phyloP scores from a whole-genome alignment of 345 rosid genomes.

The Citrus australasica region DNA sequence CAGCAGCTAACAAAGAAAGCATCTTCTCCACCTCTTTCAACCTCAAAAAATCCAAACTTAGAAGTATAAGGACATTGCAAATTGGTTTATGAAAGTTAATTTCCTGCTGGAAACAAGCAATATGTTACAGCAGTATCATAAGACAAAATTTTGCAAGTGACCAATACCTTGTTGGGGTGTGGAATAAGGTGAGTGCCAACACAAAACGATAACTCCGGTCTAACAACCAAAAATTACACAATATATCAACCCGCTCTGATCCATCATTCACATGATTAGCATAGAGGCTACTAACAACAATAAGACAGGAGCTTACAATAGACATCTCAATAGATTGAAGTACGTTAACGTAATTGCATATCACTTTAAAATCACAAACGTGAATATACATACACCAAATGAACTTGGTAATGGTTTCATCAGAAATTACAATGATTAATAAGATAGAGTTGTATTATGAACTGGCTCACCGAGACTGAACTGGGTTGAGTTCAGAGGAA shows the following conservation, averaged over 20 bases:
- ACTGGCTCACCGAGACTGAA: slow-evolving; percentile 33
- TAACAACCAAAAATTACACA: slow-evolving; percentile 8
- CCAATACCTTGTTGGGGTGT: slow-evolving; percentile 68
- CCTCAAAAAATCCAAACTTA: slow-evolving; percentile 23
- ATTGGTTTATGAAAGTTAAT: neutral
- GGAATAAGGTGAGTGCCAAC: slow-evolving; percentile 73
- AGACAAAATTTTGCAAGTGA: neutral
- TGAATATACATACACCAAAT: neutral
- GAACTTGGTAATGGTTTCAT: neutral
- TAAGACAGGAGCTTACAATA: neutral
- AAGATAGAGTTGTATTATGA: neutral
- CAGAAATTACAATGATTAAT: neutral
- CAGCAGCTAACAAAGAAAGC: slow-evolving; percentile 66
- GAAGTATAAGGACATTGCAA: neutral
- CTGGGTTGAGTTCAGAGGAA: slow-evolving; percentile 36
- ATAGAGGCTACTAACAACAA: neutral
- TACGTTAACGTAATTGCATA: neutral
- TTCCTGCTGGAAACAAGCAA: neutral
- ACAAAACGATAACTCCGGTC: slow-evolving; percentile 42
- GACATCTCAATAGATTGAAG: neutral
- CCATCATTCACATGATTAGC: neutral
- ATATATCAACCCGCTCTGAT: neutral
- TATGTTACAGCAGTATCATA: neutral
- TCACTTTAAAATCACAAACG: neutral
- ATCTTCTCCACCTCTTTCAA: slow-evolving; percentile 85